Percentiles rank a stretch among this genome's conserved stretches.
These are phyloP conservation scores for Kodamaea hsintzibuensis DNA, from an alignment of 805 yeast genomes.

Conservation along the genomic window DNA sequence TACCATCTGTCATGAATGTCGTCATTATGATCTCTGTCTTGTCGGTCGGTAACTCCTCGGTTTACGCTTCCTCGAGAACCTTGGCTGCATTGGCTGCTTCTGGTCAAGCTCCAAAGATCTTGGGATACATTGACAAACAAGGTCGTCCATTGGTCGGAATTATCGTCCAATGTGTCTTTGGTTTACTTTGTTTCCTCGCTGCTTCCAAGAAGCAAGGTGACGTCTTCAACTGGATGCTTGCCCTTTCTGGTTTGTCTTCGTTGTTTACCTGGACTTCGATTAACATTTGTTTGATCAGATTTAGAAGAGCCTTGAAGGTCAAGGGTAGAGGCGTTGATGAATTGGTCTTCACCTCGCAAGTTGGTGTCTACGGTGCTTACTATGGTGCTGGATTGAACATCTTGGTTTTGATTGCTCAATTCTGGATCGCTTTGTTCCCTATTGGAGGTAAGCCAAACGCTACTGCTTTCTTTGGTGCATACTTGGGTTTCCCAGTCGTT, in stretches of 20 bases:
- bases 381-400: slow-evolving; percentile 32
- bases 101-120: slow-evolving; percentile 59
- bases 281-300: slow-evolving; percentile 63
- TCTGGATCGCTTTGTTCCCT: slow-evolving; percentile 45
- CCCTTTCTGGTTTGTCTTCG: slow-evolving; percentile 78
- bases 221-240: slow-evolving; percentile 73
- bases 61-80: slow-evolving; percentile 69
- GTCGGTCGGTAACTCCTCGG: slow-evolving; percentile 74
- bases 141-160: slow-evolving; percentile 82
- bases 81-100: slow-evolving; percentile 66
- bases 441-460: slow-evolving; percentile 36
- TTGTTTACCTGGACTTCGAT: slow-evolving; percentile 79
- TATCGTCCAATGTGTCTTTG: slow-evolving; percentile 51
- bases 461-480: slow-evolving; percentile 43
- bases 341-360: slow-evolving; percentile 36
- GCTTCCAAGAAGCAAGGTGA: slow-evolving; percentile 57
- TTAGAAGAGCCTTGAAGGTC: slow-evolving; percentile 56
- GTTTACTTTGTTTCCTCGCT: slow-evolving; percentile 61
- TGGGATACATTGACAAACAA: slow-evolving; percentile 69
- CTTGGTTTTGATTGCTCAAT: slow-evolving; percentile 43
- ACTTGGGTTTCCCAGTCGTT: slow-evolving; percentile 49
- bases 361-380: slow-evolving; percentile 38
- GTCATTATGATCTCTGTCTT: slow-evolving; percentile 67
- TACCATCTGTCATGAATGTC: slow-evolving; percentile 71
- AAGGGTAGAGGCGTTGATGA: slow-evolving; percentile 48